These are phyloP conservation scores for Tulasnella sp. DNA, from an alignment of 768 basidiomycete species.

Conservation along the genomic window DNA sequence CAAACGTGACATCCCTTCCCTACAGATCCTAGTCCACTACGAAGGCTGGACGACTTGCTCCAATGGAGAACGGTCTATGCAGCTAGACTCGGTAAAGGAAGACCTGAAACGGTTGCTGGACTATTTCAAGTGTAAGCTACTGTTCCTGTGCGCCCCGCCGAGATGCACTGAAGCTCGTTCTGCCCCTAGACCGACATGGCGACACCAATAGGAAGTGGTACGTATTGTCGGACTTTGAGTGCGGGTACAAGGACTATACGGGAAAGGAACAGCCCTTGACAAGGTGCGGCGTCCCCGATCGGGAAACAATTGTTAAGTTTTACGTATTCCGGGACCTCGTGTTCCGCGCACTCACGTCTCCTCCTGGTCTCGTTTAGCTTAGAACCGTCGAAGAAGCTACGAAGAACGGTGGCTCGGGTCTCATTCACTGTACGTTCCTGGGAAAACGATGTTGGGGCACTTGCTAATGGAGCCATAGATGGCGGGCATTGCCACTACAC, in stretches of 20 bases:
- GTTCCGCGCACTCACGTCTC: not conserved
- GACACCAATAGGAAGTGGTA: not conserved
- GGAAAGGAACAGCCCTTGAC: not conserved
- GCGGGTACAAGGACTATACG: not conserved
- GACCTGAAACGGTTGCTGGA: not conserved
- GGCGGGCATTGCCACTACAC: not conserved
- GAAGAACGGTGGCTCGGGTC: not conserved
- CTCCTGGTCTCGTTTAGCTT: not conserved
- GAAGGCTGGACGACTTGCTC: not conserved
- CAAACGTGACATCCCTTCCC: not conserved
- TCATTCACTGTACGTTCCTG: not conserved
- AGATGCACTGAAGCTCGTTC: too few species aligned
- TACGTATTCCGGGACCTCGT: not conserved
- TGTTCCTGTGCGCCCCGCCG: not conserved
- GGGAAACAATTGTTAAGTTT: not conserved
- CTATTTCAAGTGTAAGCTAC: not conserved
- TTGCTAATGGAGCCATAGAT: not conserved
- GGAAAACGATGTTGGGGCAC: not conserved
- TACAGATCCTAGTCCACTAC: not conserved
- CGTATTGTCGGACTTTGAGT: not conserved
- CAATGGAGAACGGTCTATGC: not conserved
- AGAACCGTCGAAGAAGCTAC: not conserved
- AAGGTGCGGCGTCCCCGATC: not conserved
- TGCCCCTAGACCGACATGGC: not conserved
- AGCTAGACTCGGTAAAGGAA: not conserved